phyloP scores from a whole-genome alignment of 2,329 filamentous ascomycete genomes.

The Colletotrichum navitas region DNA sequence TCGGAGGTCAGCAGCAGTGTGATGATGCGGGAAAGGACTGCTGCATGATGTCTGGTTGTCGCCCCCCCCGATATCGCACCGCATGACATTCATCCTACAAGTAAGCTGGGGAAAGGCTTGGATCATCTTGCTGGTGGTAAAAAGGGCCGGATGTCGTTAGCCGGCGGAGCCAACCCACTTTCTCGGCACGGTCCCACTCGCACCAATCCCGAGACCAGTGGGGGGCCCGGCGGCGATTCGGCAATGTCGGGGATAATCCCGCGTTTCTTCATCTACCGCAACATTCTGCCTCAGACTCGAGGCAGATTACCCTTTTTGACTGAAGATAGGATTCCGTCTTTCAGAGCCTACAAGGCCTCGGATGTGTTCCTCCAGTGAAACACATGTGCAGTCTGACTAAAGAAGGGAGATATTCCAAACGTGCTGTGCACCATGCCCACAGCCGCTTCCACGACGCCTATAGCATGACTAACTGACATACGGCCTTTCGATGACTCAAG shows the following conservation, averaged over 20 bases:
- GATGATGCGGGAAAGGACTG: not conserved
- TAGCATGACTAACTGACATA: no score
- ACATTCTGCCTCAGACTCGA: not conserved
- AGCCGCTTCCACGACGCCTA: not conserved
- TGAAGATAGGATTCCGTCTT: not conserved
- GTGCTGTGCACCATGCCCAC: not conserved
- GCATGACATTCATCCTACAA: not conserved
- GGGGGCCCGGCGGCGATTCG: conserved; percentile 20
- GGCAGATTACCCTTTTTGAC: not conserved
- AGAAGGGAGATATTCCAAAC: not conserved
- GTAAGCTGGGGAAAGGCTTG: conserved; percentile 8
- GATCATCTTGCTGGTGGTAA: not conserved
- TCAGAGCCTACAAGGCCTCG: not conserved
- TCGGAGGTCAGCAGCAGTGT: conserved; percentile 10
- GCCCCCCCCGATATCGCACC: conserved; percentile 32
- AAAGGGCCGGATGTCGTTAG: conserved; percentile 18
- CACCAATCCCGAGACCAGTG: conserved; percentile 15
- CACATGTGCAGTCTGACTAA: not conserved
- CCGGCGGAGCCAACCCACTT: conserved; percentile 27
- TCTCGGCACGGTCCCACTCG: conserved; percentile 29
- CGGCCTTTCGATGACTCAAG: no score
- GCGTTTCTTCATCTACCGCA: not conserved
- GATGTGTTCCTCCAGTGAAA: not conserved
- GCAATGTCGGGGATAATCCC: conserved; percentile 17
- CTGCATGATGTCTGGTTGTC: conserved; percentile 8